Conservation (phyloP, 305 asterid genomes). For the Rubia occidens region DNA sequence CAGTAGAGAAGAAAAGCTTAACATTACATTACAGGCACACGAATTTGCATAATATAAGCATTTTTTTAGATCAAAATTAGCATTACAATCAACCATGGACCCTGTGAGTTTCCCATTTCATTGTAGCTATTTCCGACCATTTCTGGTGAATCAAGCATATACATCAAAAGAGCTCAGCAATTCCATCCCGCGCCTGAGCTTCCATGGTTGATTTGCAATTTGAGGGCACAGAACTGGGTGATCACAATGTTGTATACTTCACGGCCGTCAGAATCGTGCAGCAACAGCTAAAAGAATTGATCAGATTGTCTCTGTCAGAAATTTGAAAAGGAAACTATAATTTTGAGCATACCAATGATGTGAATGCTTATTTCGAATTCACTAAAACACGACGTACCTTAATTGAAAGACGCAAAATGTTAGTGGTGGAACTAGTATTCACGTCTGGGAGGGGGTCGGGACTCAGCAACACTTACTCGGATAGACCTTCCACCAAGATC, state of each 20-base stretch:
- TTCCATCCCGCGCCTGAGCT: background rate
- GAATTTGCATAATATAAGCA: background rate
- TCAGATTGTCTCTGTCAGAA: background rate
- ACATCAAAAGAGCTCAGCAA: constrained; percentile 19
- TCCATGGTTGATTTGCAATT: background rate
- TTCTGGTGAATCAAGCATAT: constrained; percentile 17
- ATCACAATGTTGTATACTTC: constrained; percentile 2
- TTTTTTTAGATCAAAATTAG: constrained; percentile 3
- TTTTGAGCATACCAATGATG: background rate
- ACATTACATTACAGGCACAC: background rate
- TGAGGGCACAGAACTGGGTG: background rate
- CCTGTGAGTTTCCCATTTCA: background rate
- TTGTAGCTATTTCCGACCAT: background rate
- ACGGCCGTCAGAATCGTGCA: constrained; percentile 1
- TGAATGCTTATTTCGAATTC: background rate
- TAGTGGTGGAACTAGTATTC: constrained; percentile 23
- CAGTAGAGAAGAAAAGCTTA: background rate
- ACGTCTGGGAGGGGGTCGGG: constrained; percentile 59
- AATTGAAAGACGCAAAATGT: constrained; percentile 1
- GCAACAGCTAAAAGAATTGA: constrained; percentile 1
- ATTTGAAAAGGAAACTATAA: background rate
- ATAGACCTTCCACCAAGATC: constrained; percentile 74
- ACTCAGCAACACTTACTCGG: constrained; percentile 77
- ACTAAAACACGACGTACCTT: constrained; percentile 1
- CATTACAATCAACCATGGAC: background rate